Conservation (phyloP, 345 rosid species). For the Eucalyptus sp. region DNA sequence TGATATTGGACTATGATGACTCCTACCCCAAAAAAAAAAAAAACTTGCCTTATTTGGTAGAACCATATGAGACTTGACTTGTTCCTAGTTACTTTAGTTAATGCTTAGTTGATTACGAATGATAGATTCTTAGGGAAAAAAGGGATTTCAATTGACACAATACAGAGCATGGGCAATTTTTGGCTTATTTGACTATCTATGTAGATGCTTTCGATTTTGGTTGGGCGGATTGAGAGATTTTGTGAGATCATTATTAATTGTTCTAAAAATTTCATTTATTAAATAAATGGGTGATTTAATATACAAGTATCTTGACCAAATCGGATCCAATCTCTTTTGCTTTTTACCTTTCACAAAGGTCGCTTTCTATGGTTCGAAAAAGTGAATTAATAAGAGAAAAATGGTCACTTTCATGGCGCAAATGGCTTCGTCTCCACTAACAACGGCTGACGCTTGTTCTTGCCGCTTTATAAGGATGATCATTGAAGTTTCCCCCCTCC, state of each 20-base stretch:
- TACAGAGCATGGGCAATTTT: no score
- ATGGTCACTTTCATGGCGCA: not conserved
- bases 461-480: not conserved
- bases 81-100: not conserved
- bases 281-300: no score
- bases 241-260: fast-evolving
- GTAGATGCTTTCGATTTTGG: fast-evolving
- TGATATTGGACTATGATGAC: not conserved
- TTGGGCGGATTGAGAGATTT: fast-evolving
- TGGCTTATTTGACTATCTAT: no score
- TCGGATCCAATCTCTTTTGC: not conserved
- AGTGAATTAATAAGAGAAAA: no score
- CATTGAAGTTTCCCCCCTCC: not conserved
- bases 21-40: no score
- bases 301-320: not conserved
- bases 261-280: fast-evolving
- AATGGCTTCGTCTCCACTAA: not conserved
- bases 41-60: fast-evolving
- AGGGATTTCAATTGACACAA: not conserved
- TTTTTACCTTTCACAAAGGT: not conserved
- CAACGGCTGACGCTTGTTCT: not conserved
- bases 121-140: no score
- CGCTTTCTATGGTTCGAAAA: not conserved
- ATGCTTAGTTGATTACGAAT: not conserved
- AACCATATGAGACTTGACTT: fast-evolving